Base-by-base conservation (phyloP, 768 basidiomycete genomes). In the Rhizopogon vinicolor region DNA sequence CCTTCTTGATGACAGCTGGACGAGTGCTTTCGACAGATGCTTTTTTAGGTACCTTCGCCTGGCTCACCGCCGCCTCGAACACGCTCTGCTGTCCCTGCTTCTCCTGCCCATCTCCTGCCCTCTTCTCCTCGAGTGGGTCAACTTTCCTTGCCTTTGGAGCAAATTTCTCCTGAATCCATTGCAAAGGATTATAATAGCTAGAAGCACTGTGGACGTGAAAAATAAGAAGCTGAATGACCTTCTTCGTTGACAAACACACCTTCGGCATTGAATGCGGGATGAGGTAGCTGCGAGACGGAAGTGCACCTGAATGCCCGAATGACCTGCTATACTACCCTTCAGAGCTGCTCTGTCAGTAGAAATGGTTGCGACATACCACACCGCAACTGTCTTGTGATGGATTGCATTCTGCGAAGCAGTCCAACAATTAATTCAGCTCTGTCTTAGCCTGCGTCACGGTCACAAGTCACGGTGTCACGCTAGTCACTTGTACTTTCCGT, bases 161-260 rank as follows among this genome's bases (percentile, higher is more conserved):
- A 13, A 89, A 72, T 53, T 80, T 82, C 44, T 87, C 79, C 56
- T 76, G 78, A 8, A 90, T 66, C 87, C 87, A 89, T 16, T 75
- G 71, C 43, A 89, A 62, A 22, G 87, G 86, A 61, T 76, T 80
- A 59, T 80, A 75, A 41, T 78, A 78, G 59, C 83, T 83, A 29
- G 71, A 35, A 60, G 77, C 74, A 55, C 28, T 39, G 22, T 48
- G 14, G 45, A 31, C 3, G 16, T 49, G n/a, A 18, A 49, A 25
- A 18, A 48, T 54, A 40, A 59, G 51, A 37, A 31, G 33, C 54
- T 25, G 40, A 28, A 35, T 5, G 52, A 6, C 35, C 19, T 8
- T 13, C 10, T 22, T 18, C 35, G 25, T 40, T 43, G 44, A 5
- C 42, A 10, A 37, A 70, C 80, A 33, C 71, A 83, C 82, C 74